phyloP scores from a whole-genome alignment of 2,329 filamentous ascomycete species.

The Fusarium sulawesiense region DNA sequence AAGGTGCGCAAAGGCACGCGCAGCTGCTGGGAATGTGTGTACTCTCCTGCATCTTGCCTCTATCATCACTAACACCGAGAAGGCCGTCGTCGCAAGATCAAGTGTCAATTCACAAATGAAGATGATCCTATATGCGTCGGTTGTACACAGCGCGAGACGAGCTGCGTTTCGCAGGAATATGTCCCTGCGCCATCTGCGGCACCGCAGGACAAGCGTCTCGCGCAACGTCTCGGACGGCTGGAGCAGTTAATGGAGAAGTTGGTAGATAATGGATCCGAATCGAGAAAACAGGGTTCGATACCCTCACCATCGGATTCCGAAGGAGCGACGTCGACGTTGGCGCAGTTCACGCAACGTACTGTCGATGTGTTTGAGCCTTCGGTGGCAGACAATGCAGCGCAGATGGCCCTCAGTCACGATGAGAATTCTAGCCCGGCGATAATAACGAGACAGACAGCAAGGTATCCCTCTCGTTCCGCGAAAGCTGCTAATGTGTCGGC shows the following conservation, averaged over 20 bases:
- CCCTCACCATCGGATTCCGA: conserved; percentile 37
- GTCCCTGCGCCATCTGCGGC: conserved; percentile 49
- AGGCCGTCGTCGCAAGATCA: conserved; percentile 62
- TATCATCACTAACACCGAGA: neutral
- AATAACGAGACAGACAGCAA: conserved; percentile 1
- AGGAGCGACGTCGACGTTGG: neutral
- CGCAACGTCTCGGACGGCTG: conserved; percentile 58
- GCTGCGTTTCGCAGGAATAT: conserved; percentile 62
- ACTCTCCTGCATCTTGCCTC: neutral
- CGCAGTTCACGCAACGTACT: conserved; percentile 43
- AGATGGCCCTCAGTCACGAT: conserved; percentile 24
- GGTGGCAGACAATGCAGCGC: conserved; percentile 36
- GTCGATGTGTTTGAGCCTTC: conserved; percentile 38
- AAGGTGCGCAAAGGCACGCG: conserved; percentile 67
- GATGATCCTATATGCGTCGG: conserved; percentile 58
- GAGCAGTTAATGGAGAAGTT: conserved; percentile 61
- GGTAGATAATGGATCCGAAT: conserved; percentile 49
- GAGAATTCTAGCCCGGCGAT: neutral
- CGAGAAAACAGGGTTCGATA: conserved; percentile 8
- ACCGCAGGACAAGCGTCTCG: conserved; percentile 53
- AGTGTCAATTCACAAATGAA: conserved; percentile 59
- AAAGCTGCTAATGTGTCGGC: conserved; percentile 31
- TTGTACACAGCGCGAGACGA: conserved; percentile 56
- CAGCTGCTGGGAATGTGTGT: conserved; percentile 70
- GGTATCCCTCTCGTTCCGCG: conserved; percentile 2